Percentiles rank a stretch among this genome's conserved stretches.
phyloP scores from a whole-genome alignment of 1,284 basidiomycete species.

The Cryptococcus maquisensis region DNA sequence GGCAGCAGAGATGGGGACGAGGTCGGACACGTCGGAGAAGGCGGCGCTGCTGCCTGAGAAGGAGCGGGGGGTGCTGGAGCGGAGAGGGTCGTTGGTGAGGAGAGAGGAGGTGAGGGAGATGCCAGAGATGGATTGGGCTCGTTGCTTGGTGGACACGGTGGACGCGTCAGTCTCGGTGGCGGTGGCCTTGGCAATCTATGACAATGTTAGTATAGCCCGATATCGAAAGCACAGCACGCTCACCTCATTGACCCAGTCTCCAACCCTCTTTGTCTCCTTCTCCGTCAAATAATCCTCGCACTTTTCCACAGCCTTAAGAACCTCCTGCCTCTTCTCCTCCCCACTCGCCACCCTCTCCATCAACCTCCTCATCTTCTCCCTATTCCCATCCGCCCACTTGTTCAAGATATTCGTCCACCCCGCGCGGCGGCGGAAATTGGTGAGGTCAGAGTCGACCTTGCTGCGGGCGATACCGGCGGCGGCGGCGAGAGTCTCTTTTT shows the following conservation, averaged over 20 bases:
- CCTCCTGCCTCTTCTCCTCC: slow-evolving; percentile 13
- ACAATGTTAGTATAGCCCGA: neutral
- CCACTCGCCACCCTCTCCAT: slow-evolving; percentile 20
- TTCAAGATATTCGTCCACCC: slow-evolving; percentile 33
- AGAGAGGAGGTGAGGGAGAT: neutral
- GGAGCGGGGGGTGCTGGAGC: slow-evolving; percentile 1
- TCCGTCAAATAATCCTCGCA: slow-evolving; percentile 19
- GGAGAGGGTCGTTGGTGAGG: neutral
- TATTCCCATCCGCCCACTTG: slow-evolving; percentile 13
- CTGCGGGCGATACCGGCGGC: slow-evolving; percentile 13
- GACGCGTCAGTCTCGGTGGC: neutral
- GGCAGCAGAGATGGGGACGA: slow-evolving; percentile 1
- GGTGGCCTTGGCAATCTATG: neutral
- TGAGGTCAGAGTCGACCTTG: slow-evolving; percentile 31
- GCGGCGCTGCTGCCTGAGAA: neutral
- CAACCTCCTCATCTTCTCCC: slow-evolving; percentile 18
- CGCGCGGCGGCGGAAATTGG: slow-evolving; percentile 33
- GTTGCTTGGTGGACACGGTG: neutral
- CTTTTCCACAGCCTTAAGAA: slow-evolving; percentile 14
- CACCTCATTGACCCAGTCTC: slow-evolving; percentile 29
- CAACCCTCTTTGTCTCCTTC: slow-evolving; percentile 22
- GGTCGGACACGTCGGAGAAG: slow-evolving; percentile 4
- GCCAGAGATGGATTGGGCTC: neutral
- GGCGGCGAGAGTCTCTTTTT: slow-evolving; percentile 21
- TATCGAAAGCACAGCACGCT: neutral